A percentile compares a stretch with the other conserved stretches of the same genome.
These are phyloP conservation scores for Cydonia oblonga DNA, from an alignment of 331 rosid genomes.

Conservation along the genomic window DNA sequence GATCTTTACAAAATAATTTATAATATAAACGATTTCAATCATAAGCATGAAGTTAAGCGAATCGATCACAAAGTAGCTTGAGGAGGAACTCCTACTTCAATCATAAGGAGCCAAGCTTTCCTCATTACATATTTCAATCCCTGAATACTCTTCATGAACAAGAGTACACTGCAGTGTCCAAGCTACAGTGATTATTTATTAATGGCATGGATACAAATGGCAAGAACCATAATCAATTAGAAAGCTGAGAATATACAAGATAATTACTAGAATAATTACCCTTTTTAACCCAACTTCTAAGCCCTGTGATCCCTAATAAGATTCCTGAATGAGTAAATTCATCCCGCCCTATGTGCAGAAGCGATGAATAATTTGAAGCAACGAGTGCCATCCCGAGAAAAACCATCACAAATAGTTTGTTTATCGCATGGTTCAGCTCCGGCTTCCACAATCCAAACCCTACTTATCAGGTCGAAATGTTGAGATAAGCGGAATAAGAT, in stretches of 20 bases:
- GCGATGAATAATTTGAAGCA: neutral
- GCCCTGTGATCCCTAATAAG: neutral
- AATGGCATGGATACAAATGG: neutral
- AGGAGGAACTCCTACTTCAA: neutral
- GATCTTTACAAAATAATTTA: no score
- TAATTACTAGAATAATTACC: neutral
- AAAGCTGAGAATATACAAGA: no score
- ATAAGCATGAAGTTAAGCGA: no score
- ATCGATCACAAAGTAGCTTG: neutral
- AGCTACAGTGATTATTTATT: neutral
- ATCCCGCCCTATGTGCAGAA: neutral
- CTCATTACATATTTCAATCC: neutral
- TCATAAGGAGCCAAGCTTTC: neutral
- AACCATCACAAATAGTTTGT: neutral
- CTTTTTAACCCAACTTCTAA: neutral
- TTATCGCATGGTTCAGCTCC: neutral
- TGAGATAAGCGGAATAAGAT: conserved; percentile 55
- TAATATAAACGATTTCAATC: no score
- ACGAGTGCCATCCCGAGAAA: neutral
- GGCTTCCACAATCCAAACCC: neutral
- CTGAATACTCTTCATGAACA: neutral
- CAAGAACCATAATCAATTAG: no score
- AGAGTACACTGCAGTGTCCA: no score
- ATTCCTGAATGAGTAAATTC: neutral
- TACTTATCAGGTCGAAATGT: conserved; percentile 25